A percentile compares a stretch with the other conserved stretches of the same genome.
Evolutionary conservation across 495 filamentous ascomycete genomes (phyloP).

Genomic region (Penicillium lagena): DNA sequence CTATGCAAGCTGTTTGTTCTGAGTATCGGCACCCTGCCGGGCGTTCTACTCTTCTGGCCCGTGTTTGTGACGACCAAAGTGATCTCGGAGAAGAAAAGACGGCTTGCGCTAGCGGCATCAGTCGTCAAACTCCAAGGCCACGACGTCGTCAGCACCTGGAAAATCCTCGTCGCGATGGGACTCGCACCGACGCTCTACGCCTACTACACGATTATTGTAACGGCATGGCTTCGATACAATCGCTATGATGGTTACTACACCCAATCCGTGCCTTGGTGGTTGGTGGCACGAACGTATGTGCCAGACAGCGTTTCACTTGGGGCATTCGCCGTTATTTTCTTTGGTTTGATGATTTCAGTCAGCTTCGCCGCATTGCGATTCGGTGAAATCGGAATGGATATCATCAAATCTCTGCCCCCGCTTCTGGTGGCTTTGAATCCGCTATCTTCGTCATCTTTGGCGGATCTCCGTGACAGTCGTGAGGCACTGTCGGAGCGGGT

Average conservation of each 20-base stretch:
- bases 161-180: slow-evolving; percentile 85
- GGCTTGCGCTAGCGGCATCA: slow-evolving; percentile 80
- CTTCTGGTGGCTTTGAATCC: slow-evolving; percentile 74
- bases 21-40: slow-evolving; percentile 77
- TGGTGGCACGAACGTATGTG: slow-evolving; percentile 38
- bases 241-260: slow-evolving; percentile 59
- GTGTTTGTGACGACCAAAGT: slow-evolving; percentile 88
- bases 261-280: slow-evolving; percentile 23
- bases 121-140: slow-evolving; percentile 88
- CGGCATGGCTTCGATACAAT: slow-evolving; percentile 70
- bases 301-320: slow-evolving; percentile 68
- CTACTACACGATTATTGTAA: slow-evolving; percentile 66
- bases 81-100: slow-evolving; percentile 81
- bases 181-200: slow-evolving; percentile 82
- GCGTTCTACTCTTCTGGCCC: slow-evolving; percentile 77
- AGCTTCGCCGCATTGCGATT: slow-evolving; percentile 86
- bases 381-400: slow-evolving; percentile 91
- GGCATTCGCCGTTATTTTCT: slow-evolving; percentile 56
- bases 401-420: slow-evolving; percentile 80
- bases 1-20: slow-evolving; percentile 67
- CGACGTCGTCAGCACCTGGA: slow-evolving; percentile 97
- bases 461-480: slow-evolving; percentile 62
- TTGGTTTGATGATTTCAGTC: slow-evolving; percentile 70
- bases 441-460: slow-evolving; percentile 65
- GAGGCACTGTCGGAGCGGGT: slow-evolving; percentile 66